Conservation (phyloP, 148 eudicot genomes). For the Bassia scoparia region DNA sequence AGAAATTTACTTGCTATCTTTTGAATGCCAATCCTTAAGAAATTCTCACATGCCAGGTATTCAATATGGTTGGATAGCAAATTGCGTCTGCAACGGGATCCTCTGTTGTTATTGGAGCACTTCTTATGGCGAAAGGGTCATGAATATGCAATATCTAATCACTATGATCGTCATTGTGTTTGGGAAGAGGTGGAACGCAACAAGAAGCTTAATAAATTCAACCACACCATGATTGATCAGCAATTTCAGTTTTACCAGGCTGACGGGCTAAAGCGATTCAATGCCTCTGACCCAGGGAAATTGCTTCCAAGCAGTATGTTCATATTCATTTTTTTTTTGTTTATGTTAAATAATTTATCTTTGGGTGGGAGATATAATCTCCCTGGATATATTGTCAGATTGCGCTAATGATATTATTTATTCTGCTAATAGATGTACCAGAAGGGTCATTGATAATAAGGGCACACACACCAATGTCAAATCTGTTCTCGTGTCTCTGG, state of each 20-base stretch:
- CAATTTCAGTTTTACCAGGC: constrained; percentile 92
- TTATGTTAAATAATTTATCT: constrained; percentile 5
- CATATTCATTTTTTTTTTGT: constrained; percentile 18
- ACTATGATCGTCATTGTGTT: constrained; percentile 96
- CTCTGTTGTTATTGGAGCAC: constrained; percentile 79
- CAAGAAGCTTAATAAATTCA: constrained; percentile 93
- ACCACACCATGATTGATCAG: constrained; percentile 79
- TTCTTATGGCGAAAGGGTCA: constrained; percentile 86
- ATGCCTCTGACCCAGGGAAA: constrained; percentile 74
- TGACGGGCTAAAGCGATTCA: constrained; percentile 83
- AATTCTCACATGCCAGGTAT: constrained; percentile 48
- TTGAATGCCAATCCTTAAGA: not conserved
- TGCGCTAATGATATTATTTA: constrained; percentile 9
- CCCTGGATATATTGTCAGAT: not conserved
- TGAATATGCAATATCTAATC: constrained; percentile 95
- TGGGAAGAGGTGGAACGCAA: constrained; percentile 99
- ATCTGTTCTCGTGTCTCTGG: constrained; percentile 97
- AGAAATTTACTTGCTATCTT: not conserved
- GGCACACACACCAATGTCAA: constrained; percentile 99
- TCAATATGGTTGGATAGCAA: constrained; percentile 99
- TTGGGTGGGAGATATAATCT: not conserved
- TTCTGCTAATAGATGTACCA: constrained; percentile 78
- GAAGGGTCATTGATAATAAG: constrained; percentile 95
- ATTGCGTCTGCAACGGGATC: constrained; percentile 88
- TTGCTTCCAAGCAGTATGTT: constrained; percentile 89